phyloP scores from a whole-genome alignment of 2,329 filamentous ascomycete genomes.

The Xylariaceae sp. region DNA sequence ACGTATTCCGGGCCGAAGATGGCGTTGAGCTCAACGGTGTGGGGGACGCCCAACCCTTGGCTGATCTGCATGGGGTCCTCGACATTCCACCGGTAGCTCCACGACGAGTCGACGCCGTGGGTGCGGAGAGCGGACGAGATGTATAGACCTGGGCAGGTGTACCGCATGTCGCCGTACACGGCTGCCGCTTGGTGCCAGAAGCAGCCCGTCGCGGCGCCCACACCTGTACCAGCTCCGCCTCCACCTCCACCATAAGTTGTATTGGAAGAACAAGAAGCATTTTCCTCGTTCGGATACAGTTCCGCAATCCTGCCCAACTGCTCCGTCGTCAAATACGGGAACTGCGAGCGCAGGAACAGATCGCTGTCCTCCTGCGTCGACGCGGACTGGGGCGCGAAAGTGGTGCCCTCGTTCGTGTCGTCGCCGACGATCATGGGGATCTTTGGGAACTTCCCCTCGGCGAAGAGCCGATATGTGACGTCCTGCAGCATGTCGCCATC shows the following conservation, averaged over 20 bases:
- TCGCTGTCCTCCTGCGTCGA: conserved; percentile 44
- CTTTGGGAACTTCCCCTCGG: conserved; percentile 44
- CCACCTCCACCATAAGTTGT: too few species aligned
- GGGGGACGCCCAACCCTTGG: conserved; percentile 57
- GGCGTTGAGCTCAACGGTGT: conserved; percentile 60
- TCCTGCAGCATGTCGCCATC: conserved; percentile 49
- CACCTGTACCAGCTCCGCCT: too few species aligned
- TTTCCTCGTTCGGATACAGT: conserved; percentile 49
- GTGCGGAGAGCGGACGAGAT: conserved; percentile 38
- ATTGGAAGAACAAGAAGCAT: conserved; percentile 40
- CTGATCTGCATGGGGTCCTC: conserved; percentile 49
- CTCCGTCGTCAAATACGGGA: conserved; percentile 44
- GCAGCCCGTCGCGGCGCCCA: too few species aligned
- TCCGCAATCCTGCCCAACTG: conserved; percentile 48
- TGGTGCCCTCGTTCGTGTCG: conserved; percentile 60
- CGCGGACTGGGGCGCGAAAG: conserved; percentile 49
- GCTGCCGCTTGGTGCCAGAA: conserved; percentile 56
- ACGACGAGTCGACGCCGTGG: conserved; percentile 38
- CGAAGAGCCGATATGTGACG: conserved; percentile 44
- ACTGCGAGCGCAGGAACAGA: conserved; percentile 53
- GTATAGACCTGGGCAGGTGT: conserved; percentile 58
- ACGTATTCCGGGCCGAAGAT: conserved; percentile 61
- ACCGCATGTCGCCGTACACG: conserved; percentile 60
- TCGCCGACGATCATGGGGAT: conserved; percentile 52
- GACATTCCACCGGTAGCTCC: conserved; percentile 67